Conservation (phyloP, 2,329 filamentous ascomycete genomes). For the Bipolaris oryzae region DNA sequence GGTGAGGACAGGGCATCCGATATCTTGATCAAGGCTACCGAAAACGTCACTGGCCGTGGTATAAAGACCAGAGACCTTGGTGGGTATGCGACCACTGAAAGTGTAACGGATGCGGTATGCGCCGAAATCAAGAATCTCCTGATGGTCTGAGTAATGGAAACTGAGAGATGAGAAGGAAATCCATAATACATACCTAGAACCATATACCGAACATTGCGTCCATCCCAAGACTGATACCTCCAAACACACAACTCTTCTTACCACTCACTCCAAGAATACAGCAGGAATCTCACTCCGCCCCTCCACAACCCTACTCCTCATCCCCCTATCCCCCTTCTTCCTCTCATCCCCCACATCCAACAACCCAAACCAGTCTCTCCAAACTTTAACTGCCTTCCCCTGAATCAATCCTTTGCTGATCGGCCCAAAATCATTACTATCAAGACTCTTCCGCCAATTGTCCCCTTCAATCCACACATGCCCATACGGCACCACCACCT, state of each 20-base stretch:
- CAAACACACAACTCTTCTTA: background rate
- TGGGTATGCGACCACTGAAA: conserved; percentile 62
- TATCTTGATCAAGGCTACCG: conserved; percentile 63
- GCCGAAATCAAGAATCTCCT: too few species aligned
- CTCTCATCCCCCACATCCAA: conserved; percentile 60
- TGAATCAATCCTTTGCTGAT: conserved; percentile 76
- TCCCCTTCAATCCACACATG: conserved; percentile 98
- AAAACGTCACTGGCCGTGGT: conserved; percentile 63
- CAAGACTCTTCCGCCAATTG: conserved; percentile 71
- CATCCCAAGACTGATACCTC: background rate
- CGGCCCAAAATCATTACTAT: conserved; percentile 91
- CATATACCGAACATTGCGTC: too few species aligned
- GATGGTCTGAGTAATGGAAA: conserved; percentile 17
- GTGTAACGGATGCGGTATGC: conserved; percentile 62
- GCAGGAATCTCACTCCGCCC: conserved; percentile 33
- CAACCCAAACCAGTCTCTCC: conserved; percentile 63
- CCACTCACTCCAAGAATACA: conserved; percentile 28
- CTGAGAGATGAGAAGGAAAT: conserved; percentile 6
- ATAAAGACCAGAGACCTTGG: conserved; percentile 66
- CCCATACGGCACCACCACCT: conserved; percentile 72
- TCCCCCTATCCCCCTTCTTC: conserved; percentile 50
- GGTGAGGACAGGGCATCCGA: conserved; percentile 64
- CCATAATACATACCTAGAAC: too few species aligned
- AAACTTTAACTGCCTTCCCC: conserved; percentile 73
- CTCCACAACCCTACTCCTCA: conserved; percentile 51